Evolutionary conservation across 2,329 filamentous ascomycete genomes (phyloP).

Genomic region (Penicillium sp.): DNA sequence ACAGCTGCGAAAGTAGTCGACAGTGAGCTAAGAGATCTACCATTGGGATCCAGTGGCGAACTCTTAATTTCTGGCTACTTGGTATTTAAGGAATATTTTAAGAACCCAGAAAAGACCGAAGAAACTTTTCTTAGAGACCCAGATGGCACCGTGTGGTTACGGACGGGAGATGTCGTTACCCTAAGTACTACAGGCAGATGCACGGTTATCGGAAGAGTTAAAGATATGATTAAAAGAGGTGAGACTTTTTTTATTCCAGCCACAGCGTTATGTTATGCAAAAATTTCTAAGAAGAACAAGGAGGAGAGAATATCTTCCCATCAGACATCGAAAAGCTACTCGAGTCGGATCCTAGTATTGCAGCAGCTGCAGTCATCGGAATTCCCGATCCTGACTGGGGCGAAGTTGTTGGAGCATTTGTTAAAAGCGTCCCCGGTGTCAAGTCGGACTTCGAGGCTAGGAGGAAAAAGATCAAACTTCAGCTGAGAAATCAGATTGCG

Average conservation of each 20-base stretch:
- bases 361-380: background rate
- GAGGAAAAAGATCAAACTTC: background rate
- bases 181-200: background rate
- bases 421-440: background rate
- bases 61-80: background rate
- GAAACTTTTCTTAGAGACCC: background rate
- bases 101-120: background rate
- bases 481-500: background rate
- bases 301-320: background rate
- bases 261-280: background rate
- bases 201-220: background rate
- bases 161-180: background rate
- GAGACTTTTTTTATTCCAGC: background rate
- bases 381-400: background rate
- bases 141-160: background rate
- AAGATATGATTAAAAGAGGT: slow-evolving; percentile 3
- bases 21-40: background rate
- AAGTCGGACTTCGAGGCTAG: background rate
- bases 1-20: background rate
- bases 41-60: background rate
- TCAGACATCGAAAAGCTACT: background rate
- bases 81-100: background rate
- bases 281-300: background rate
- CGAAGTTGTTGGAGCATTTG: background rate
- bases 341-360: background rate